Base-by-base conservation (phyloP, 768 basidiomycete species). In the Lentinula sp. region DNA sequence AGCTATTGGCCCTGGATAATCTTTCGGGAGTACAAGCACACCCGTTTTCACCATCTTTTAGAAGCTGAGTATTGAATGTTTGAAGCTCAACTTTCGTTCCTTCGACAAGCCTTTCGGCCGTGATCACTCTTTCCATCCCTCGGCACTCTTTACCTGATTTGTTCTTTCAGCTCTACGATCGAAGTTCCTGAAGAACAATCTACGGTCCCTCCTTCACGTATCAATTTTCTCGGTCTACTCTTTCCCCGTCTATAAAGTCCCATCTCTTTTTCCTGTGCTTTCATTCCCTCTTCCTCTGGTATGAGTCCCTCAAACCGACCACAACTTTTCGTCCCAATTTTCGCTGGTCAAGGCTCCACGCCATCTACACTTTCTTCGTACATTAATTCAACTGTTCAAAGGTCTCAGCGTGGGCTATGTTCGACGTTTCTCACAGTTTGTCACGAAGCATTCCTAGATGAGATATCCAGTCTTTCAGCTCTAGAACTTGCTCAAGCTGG, bases 291-390 rank as follows among this genome's bases (percentile, higher is more conserved):
- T 6, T 57, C 13, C n/a, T 5, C 55, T 28, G 23, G 5, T 28
- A 60, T 60, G 59, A 23, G 11, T 37, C 15, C 45, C 21, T n/a
- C 23, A 5, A 39, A 18, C 23, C 21, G 15, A 15, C 39, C 50
- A 32, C 55, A n/a, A 40, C 7, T 75, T 45, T 58, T 74, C 61
- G 65, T 86, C 49, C 85, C 82, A 3, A 69, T 84, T 16, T 87
- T 87, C 64, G 75, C 81, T 48, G 84, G 85, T 5, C 85, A 87
- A 65, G 85, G 83, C 2, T 75, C 78, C 3, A 54, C 73, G 10
- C 69, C 70, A 11, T 63, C 73, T 23, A 73, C 72, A 51, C 63
- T 74, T 31, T 57, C 63, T 15, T 67, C 70, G 35, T 71, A 74
- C 15, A 70, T 70, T 6, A 70, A 73, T 28, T 77, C 76, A 65